Base-by-base conservation (phyloP, 805 yeast genomes). In the Saccharomycopsis sp. region DNA sequence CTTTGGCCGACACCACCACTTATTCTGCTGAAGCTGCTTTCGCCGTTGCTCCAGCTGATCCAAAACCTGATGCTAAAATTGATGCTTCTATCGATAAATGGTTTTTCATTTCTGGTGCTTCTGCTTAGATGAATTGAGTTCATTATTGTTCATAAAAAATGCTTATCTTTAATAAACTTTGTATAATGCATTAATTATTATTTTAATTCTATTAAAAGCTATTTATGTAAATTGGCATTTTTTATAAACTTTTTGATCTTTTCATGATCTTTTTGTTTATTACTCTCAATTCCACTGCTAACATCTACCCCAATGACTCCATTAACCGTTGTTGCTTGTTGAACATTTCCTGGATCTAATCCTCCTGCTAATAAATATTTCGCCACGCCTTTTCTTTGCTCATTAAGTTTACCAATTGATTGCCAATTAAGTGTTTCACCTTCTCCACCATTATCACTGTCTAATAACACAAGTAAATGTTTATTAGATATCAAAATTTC, bases 61-160 rank as follows among this genome's bases (percentile, higher is more conserved):
- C 81, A 51, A 62, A 67, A 51, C 73, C 88, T 49, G 87, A 88
- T 60, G 96, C 94, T 49, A 94, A 96, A 64, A 85, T 92, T 62
- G 98, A 89, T 72, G 76, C 83, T 67, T 85, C 96, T 42, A 69
- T 89, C 61, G 97, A 89, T 75, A 89, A 89, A 70, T 89, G 98
- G 98, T 89, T 92, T 76, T 89, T 77, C 78, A 89, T 89, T 60
- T 85, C 89, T 46, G 92, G 89, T 67, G 78, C 82, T 49, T 68
- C 75, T 50, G 68, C 69, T 55, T 67, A 50, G 53, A 28, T 28
- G 8, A 10, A 28, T 28, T 28, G 26, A 23, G 26, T 10, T 23
- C n/a, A n/a, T n/a, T n/a, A n/a, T n/a, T n/a, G n/a, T n/a, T n/a
- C n/a, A n/a, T n/a, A n/a, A n/a, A n/a, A n/a, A n/a, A n/a, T n/a